Evolutionary conservation across 441 rosid species (phyloP), one percentile per base, ranked within the genome.

Genomic region (Populus tomentosa): DNA sequence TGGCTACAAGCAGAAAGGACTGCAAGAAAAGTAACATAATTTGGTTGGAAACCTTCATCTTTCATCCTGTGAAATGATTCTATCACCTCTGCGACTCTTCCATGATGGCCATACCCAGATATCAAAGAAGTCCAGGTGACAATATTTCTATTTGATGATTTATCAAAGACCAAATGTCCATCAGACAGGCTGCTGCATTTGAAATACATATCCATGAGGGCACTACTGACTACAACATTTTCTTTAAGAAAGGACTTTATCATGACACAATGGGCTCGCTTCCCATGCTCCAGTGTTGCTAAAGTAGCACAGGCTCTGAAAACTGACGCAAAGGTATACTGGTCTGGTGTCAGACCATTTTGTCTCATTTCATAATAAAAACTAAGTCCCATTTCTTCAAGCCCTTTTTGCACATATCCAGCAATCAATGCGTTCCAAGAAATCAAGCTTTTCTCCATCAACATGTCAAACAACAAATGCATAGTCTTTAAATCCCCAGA

Each of bases 1-100:
- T 88, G 94, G 81, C 89, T 87, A 81, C 98, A 93, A 8, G 98
- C 94, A 85, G 90, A 89, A 77, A 94, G 91, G 78, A 89, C 90
- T 3, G 92, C 93, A 59, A 93, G 87, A 79, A 93, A 89, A 4
- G 97, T 90, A 77, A 93, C 88, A 67, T 85, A 86, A 71, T 90
- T 89, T 68, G 97, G 96, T 75, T 87, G 77, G 62, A 88, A 87
- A 35, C 94, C 90, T 67, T 89, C 91, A 65, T 79, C 77, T 80
- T 69, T 88, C 98, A 95, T 90, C 87, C 82, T 81, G 56, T 77
- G 73, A 84, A 95, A 93, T 61, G 86, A 86, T 71, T 88, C 87
- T 74, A 95, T 78, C 80, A 93, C 96, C 79, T 92, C 91, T 23
- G 36, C 23, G 16, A 90, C 92, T 82, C 81, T 88, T 73, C 98